These are phyloP conservation scores for Saccharomyces cerevisiae DNA, from an alignment of 805 yeast species.

Conservation along the genomic window DNA sequence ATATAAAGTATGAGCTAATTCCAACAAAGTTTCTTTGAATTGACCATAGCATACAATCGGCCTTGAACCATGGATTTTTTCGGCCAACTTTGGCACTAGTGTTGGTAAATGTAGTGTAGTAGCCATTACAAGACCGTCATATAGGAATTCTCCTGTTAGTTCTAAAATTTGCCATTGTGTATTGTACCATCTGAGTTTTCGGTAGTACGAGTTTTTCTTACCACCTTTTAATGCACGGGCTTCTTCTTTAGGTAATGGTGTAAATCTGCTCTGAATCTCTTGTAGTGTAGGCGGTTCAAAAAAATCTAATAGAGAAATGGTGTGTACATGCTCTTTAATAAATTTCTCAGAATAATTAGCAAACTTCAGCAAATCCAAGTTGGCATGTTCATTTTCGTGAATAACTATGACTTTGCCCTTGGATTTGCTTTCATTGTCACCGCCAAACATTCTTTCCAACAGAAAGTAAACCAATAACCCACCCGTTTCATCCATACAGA, in stretches of 20 bases:
- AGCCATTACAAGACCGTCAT: slow-evolving; percentile 70
- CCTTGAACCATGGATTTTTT: slow-evolving; percentile 71
- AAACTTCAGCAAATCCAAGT: slow-evolving; percentile 59
- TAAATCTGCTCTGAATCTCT: slow-evolving; percentile 37
- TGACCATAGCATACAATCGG: slow-evolving; percentile 79
- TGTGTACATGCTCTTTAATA: slow-evolving; percentile 48
- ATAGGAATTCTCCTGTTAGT: slow-evolving; percentile 42
- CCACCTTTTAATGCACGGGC: slow-evolving; percentile 47
- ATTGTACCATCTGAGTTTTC: slow-evolving; percentile 46
- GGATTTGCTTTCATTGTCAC: slow-evolving; percentile 9
- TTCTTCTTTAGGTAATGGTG: slow-evolving; percentile 40
- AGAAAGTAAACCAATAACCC: slow-evolving; percentile 80
- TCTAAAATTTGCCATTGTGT: slow-evolving; percentile 38
- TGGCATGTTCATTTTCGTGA: slow-evolving; percentile 93
- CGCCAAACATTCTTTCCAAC: slow-evolving; percentile 78
- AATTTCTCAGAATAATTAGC: slow-evolving; percentile 53
- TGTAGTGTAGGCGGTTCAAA: slow-evolving; percentile 58
- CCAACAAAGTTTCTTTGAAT: slow-evolving; percentile 70
- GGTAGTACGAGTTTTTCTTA: slow-evolving; percentile 57
- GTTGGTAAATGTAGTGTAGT: slow-evolving; percentile 64
- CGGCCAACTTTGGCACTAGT: slow-evolving; percentile 53
- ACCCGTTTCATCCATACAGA: slow-evolving; percentile 89
- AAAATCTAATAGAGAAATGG: slow-evolving; percentile 71
- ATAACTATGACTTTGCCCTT: slow-evolving; percentile 60
- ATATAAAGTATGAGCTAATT: slow-evolving; percentile 55